Percentiles rank a stretch among this genome's conserved stretches.
These are phyloP conservation scores for Cyclanthera cordifolia DNA, from an alignment of 306 rosid species.

Conservation along the genomic window DNA sequence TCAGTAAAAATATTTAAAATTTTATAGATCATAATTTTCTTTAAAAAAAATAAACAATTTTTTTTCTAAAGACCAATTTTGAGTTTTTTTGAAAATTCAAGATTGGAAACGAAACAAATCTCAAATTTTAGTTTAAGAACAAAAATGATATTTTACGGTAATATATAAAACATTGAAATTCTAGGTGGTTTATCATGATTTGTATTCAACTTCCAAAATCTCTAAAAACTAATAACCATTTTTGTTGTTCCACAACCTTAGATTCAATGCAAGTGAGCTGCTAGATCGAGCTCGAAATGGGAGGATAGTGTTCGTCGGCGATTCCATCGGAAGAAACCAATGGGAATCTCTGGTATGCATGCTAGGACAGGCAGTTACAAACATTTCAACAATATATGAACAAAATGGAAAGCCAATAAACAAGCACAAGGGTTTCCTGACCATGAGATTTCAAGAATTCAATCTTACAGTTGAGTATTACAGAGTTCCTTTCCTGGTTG, in stretches of 20 bases:
- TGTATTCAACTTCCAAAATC: neutral
- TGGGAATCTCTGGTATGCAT: conserved; percentile 87
- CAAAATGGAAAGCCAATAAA: conserved; percentile 60
- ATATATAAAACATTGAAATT: too few relatives aligned
- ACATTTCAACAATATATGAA: conserved; percentile 56
- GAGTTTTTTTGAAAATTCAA: too few relatives aligned
- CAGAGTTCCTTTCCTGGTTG: conserved; percentile 56
- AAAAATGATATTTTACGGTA: too few relatives aligned
- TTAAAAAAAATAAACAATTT: too few relatives aligned
- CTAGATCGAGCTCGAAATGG: conserved; percentile 62
- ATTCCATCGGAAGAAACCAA: conserved; percentile 81
- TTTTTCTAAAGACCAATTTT: too few relatives aligned
- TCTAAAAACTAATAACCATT: neutral
- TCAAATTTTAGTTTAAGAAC: too few relatives aligned
- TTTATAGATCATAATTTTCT: too few relatives aligned
- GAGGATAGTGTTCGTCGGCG: conserved; percentile 80
- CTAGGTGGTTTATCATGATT: neutral
- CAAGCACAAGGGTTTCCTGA: conserved; percentile 67
- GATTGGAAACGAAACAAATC: too few relatives aligned
- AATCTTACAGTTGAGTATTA: conserved; percentile 78
- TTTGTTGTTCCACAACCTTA: conserved; percentile 1
- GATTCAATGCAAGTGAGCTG: conserved; percentile 73
- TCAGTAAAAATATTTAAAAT: too few relatives aligned
- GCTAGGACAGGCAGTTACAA: conserved; percentile 52
- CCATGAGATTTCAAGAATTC: conserved; percentile 46